A percentile compares a stretch with the other conserved stretches of the same genome.
Evolutionary conservation across 306 rosid species (phyloP).

Genomic region (Medicago arabica): DNA sequence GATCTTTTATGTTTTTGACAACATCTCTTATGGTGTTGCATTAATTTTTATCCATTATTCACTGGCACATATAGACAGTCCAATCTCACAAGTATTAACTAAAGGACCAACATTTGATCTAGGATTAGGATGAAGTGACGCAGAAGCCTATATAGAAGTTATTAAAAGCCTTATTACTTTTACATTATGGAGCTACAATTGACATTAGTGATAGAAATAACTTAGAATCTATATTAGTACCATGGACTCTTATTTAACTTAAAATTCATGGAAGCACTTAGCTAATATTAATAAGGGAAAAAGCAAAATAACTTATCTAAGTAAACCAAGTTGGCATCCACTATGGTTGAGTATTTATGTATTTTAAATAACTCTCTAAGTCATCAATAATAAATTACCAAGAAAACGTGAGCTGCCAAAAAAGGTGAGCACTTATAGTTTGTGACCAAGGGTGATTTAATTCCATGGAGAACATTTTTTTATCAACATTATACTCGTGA

Average conservation of each 20-base stretch:
- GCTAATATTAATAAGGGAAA: conserved; percentile 32
- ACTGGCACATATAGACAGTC: conserved; percentile 26
- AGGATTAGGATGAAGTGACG: conserved; percentile 2
- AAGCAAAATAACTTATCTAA: conserved; percentile 7
- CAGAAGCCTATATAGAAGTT: conserved; percentile 16
- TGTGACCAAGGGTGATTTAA: conserved; percentile 38
- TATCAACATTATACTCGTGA: too few species aligned
- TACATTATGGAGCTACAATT: conserved; percentile 38
- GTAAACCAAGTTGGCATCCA: conserved; percentile 29
- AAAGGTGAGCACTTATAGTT: conserved; percentile 48
- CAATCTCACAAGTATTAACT: conserved; percentile 34
- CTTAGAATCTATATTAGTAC: conserved; percentile 23
- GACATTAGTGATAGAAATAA: conserved; percentile 21
- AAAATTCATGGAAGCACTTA: conserved; percentile 28
- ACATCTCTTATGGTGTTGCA: conserved; percentile 20
- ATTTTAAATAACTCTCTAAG: conserved; percentile 31
- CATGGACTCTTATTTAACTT: conserved; percentile 25
- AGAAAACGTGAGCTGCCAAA: conserved; percentile 43
- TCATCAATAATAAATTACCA: conserved; percentile 19
- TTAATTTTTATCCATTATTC: conserved; percentile 36
- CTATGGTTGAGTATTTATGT: conserved; percentile 21
- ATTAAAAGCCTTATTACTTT: conserved; percentile 25
- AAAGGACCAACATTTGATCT: conserved; percentile 36
- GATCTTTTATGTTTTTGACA: neutral
- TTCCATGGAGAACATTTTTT: neutral